A percentile compares a stretch with the other conserved stretches of the same genome.
These are phyloP conservation scores for Fusarium nanum DNA, from an alignment of 2,329 filamentous ascomycete genomes.

Conservation along the genomic window DNA sequence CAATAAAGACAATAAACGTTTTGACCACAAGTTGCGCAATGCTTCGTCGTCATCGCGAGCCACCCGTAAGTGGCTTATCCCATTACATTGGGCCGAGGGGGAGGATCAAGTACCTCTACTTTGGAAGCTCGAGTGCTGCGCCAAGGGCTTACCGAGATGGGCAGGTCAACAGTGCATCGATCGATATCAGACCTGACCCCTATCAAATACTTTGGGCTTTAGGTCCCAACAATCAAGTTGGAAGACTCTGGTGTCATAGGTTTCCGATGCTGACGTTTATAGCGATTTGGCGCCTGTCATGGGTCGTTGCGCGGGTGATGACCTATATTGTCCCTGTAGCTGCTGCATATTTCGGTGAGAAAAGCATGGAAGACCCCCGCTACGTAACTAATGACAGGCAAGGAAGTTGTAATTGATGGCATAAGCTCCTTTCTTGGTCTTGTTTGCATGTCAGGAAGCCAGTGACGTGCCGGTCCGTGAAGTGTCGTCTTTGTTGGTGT, in stretches of 20 bases:
- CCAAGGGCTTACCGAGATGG: slow-evolving; percentile 35
- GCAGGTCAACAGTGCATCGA: slow-evolving; percentile 26
- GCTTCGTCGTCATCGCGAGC: slow-evolving; percentile 38
- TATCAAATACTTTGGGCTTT: slow-evolving; percentile 18
- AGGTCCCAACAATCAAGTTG: background rate
- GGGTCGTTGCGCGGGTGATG: slow-evolving; percentile 35
- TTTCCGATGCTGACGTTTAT: slow-evolving; percentile 17
- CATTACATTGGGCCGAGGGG: slow-evolving; percentile 13
- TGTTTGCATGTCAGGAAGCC: background rate
- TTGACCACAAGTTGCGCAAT: slow-evolving; percentile 19
- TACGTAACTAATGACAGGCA: slow-evolving; percentile 3
- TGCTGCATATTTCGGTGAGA: slow-evolving; percentile 14
- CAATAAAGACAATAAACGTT: background rate
- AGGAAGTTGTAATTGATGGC: slow-evolving; percentile 7
- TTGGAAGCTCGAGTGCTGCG: background rate
- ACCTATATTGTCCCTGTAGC: slow-evolving; percentile 21
- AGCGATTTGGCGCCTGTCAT: slow-evolving; percentile 7
- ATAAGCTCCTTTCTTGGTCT: background rate
- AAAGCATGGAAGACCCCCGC: slow-evolving; percentile 15
- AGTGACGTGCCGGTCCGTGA: slow-evolving; percentile 2
- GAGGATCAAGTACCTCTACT: slow-evolving; percentile 26
- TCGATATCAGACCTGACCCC: slow-evolving; percentile 17
- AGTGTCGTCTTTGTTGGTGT: slow-evolving; percentile 4
- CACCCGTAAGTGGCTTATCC: slow-evolving; percentile 31
- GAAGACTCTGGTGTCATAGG: slow-evolving; percentile 1